Evolutionary conservation across 106 monocot genomes (phyloP), one percentile per base, ranked within the genome.

Genomic region (Vanilla planifolia): DNA sequence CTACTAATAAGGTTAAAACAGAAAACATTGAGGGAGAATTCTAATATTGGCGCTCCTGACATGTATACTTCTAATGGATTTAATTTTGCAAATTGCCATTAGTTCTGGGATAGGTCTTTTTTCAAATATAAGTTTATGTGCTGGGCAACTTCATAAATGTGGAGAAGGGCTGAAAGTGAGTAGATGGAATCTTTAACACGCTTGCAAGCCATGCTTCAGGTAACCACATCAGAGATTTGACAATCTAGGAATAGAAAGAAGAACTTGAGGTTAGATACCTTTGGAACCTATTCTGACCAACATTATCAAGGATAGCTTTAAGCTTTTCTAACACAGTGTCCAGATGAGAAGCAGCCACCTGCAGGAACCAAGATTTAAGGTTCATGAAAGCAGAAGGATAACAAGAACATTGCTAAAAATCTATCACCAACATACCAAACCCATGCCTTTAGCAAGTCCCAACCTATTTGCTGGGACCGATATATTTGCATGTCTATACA

Each of bases 391-490:
- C 23, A 33, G 20, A 58, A 16, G 33, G 41, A 16, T 63, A 58
- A 41, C 29, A 56, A 51, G 10, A 48, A 46, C 14, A 69, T 29
- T 3, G 23, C 33, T 26, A 15, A 39, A 39, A 37, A 39, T n/a
- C 0, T 35, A 0, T 28, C 33, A 61, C 24, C 25, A 73, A 69
- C 89, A 63, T 88, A 96, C 96, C 91, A 98, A 81, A n/a, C 96
- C 91, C 71, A 98, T 98, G 66, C 91, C 96, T 71, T 98, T 91
- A 26, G 91, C 91, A 65, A 98, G 84, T 43, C 96, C 91, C 67
- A 98, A 79, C 72, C 91, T 80, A 75, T 98, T 98, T 57, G 76
- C 69, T 67, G 90, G 87, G 32, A 84, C 65, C 39, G 81, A 87
- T 59, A 91, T 87, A 60, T 85, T 72, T 45, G 91, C 90, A 62